Base-by-base conservation (phyloP, 2,329 filamentous ascomycete genomes). In the Ambrosiella xylebori region DNA sequence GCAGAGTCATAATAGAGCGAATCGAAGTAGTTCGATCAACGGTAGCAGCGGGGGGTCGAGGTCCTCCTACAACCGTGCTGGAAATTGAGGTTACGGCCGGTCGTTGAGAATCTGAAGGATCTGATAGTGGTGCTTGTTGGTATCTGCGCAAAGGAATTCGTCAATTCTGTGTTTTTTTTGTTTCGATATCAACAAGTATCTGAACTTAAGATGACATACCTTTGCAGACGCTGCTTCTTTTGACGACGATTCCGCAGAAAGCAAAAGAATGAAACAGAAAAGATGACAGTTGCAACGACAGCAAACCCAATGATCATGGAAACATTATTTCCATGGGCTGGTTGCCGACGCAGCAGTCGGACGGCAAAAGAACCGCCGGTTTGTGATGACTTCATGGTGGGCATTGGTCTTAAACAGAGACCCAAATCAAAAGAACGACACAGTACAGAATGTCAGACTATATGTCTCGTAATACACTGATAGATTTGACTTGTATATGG, bases 1-100 rank as follows among this genome's bases (percentile, higher is more conserved):
- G 93, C 2, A 98, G 73, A 0, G 93, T 97, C 78, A 96, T 93
- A 58, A 97, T 82, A n/a, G 88, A 95, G 58, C 91, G 84, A 51
- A 97, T 77, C 7, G 88, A 94, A 1, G 87, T 89, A 65, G 91
- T 85, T 38, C 91, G 80, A 66, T 91, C 86, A 11, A 95, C 80
- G 0, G 68, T 70, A 40, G 68, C 57, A 63, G 66, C 63, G 59
- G 64, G 62, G 35, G 63, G 44, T 12, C 64, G n/a, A 62, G 61
- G 37, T 59, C 53, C 57, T 54, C 47, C 56, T 19, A 35, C 57
- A 8, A 50, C 45, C 13, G 61, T 52, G 27, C 15, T 49, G 3
- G 45, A 19, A 13, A 58, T 40, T 7, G 57, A 57, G 41, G 61
- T 44, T 8, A 55, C 53, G 15, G 37, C 35, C 19, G 53, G 56